A percentile compares a stretch with the other conserved stretches of the same genome.
phyloP scores from a whole-genome alignment of 306 rosid species.

The Fragaria vesca region DNA sequence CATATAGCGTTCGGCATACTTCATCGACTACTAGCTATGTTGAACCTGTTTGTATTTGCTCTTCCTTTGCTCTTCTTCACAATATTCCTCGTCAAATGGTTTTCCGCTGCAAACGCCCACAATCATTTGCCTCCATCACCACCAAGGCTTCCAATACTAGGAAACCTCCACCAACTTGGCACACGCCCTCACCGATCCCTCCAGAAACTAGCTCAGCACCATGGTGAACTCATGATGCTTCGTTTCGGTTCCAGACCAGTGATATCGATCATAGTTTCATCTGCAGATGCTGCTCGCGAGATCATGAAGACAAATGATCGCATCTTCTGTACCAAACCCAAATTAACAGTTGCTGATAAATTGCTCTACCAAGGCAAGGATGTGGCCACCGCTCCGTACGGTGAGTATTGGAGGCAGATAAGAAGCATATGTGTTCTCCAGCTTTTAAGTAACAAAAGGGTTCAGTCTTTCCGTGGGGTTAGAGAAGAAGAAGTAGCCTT shows the following conservation, averaged over 20 bases:
- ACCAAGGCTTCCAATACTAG: constrained; percentile 23
- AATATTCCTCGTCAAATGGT: constrained; percentile 18
- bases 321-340: constrained; percentile 9
- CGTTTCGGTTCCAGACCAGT: constrained; percentile 25
- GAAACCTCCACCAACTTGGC: no score
- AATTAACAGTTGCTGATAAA: no score
- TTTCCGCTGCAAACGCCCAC: not conserved
- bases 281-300: constrained; percentile 29
- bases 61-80: constrained; percentile 1
- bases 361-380: not conserved
- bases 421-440: constrained; percentile 30
- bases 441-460: constrained; percentile 36
- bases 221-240: constrained; percentile 37
- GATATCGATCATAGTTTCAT: constrained; percentile 28
- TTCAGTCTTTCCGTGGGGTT: constrained; percentile 24
- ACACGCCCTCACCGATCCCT: constrained; percentile 25
- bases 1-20: no score
- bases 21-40: not conserved
- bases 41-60: not conserved
- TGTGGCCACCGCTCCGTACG: constrained; percentile 28
- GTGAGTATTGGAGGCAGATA: constrained; percentile 47
- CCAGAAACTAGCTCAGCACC: constrained; percentile 4
- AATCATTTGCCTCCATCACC: constrained; percentile 30
- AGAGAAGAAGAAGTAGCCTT: constrained; percentile 34
- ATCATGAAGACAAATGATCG: constrained; percentile 39